These are phyloP conservation scores for Sphaerobolus stellatus DNA, from an alignment of 1,284 basidiomycete species.

Conservation along the genomic window DNA sequence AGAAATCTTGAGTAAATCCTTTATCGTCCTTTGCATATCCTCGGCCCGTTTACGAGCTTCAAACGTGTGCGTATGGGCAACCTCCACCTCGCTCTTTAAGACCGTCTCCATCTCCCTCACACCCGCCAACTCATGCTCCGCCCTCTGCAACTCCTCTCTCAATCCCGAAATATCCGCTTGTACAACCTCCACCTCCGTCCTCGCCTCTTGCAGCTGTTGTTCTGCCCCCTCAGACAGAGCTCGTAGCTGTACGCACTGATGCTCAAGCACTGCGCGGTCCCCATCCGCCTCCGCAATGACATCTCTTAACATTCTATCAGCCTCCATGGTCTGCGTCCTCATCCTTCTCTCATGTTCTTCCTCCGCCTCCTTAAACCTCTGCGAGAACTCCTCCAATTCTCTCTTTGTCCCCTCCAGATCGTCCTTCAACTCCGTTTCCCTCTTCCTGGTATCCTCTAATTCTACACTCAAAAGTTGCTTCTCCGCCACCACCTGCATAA, in stretches of 20 bases:
- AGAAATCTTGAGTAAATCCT: conserved; percentile 72
- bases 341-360: conserved; percentile 76
- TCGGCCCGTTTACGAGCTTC: conserved; percentile 66
- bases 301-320: conserved; percentile 82
- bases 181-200: conserved; percentile 55
- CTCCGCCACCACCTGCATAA: conserved; percentile 68
- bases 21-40: conserved; percentile 58
- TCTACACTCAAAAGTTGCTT: conserved; percentile 66
- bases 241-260: conserved; percentile 78
- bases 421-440: conserved; percentile 69
- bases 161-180: conserved; percentile 64
- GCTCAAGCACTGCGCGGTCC: conserved; percentile 84
- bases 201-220: conserved; percentile 59
- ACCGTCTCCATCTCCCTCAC: conserved; percentile 59
- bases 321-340: conserved; percentile 72
- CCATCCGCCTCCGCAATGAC: conserved; percentile 90
- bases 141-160: conserved; percentile 68
- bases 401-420: conserved; percentile 66
- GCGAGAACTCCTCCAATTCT: conserved; percentile 67
- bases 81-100: conserved; percentile 60
- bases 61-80: conserved; percentile 61
- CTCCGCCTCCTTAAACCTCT: conserved; percentile 63
- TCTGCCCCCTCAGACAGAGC: conserved; percentile 59
- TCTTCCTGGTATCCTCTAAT: conserved; percentile 70
- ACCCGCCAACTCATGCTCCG: conserved; percentile 65